A percentile compares a stretch with the other conserved stretches of the same genome.
These are phyloP conservation scores for Pseudocercospora fuligena DNA, from an alignment of 2,329 filamentous ascomycete genomes.

Conservation along the genomic window DNA sequence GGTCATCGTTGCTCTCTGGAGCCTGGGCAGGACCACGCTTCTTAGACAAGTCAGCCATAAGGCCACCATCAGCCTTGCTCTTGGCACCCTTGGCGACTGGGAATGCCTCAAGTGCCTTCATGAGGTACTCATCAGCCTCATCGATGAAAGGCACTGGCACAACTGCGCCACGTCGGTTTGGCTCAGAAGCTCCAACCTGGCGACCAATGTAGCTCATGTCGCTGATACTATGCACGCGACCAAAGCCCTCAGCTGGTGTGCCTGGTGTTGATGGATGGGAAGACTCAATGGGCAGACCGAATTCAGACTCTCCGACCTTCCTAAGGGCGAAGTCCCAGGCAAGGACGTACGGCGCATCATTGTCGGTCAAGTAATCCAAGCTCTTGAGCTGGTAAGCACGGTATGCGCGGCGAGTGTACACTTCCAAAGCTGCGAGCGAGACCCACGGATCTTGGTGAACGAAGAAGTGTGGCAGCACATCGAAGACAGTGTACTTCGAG, in stretches of 20 bases:
- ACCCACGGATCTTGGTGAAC: conserved; percentile 94
- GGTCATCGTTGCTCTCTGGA: conserved; percentile 62
- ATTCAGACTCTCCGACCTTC: conserved; percentile 91
- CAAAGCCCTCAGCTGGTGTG: conserved; percentile 64
- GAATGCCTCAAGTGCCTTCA: conserved; percentile 83
- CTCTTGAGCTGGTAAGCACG: conserved; percentile 91
- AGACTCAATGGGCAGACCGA: conserved; percentile 78
- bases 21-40: conserved; percentile 62
- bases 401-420: conserved; percentile 95
- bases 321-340: conserved; percentile 96
- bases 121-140: conserved; percentile 85
- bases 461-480: conserved; percentile 94
- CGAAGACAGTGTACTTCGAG: conserved; percentile 97
- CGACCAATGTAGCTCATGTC: conserved; percentile 89
- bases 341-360: conserved; percentile 76
- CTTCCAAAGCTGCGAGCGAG: conserved; percentile 87
- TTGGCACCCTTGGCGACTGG: conserved; percentile 51
- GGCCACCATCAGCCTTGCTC: conserved; percentile 55
- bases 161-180: conserved; percentile 88
- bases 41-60: conserved; percentile 74
- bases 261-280: conserved; percentile 78
- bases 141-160: conserved; percentile 92
- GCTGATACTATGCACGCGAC: conserved; percentile 91
- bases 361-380: conserved; percentile 82
- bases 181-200: conserved; percentile 69